Base-by-base conservation (phyloP, 805 yeast genomes). In the Nakazawaea pomicola region DNA sequence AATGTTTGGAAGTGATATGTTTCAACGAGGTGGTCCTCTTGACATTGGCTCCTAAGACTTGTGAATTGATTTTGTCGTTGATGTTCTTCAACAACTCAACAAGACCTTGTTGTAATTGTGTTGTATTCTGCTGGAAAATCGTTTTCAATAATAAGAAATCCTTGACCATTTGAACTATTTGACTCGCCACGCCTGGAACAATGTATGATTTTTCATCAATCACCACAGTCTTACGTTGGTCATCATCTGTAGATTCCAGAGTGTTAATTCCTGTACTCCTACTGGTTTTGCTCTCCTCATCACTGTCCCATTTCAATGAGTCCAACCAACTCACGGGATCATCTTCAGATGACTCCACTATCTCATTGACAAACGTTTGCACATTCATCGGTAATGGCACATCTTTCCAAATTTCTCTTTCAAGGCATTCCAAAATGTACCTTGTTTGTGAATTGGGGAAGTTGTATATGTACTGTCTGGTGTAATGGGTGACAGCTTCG, bases 361-460 rank as follows among this genome's bases (percentile, higher is more conserved):
- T 69, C 31, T 68, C 69, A 50, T 76, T 76, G 4, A 78, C 72
- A 11, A 61, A 52, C 3, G 41, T 49, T 52, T 83, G 90, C 2
- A 78, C 57, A 1, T 56, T 54, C 1, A 62, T 54, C 0, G 75
- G 55, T 8, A 80, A 74, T n/a, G 75, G 73, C 15, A 72, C 75
- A 40, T 90, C 95, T 44, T 75, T 77, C 98, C 98, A 91, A 17
- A 64, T 64, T 49, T 90, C 98, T 35, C 65, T 64, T 38, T 84
- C 90, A 42, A 85, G 65, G 14, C 67, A 62, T 4, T 54, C 54
- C 5, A 72, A 64, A 20, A 86, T 59, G 4, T 58, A 56, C 41
- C 69, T 71, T 38, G 76, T 56, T 19, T 73, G 67, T 12, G 65
- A 65, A 36, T 69, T 68, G 48, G 83, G 89, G 50, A 74, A 72